phyloP scores from a whole-genome alignment of 1,284 basidiomycete genomes.

The Rhizoctonia solani region DNA sequence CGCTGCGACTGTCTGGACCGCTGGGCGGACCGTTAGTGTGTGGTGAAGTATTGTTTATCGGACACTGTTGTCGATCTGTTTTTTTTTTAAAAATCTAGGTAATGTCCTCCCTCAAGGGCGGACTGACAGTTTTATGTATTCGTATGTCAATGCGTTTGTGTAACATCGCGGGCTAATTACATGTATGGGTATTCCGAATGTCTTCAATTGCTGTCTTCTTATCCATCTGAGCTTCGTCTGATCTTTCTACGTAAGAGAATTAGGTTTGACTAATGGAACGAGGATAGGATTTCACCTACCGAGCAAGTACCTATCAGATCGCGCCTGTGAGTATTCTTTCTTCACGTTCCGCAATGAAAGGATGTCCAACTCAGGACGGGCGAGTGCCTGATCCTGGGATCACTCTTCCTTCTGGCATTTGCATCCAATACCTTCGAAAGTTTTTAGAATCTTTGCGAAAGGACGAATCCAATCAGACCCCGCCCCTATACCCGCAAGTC shows the following conservation, averaged over 20 bases:
- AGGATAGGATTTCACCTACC: not conserved
- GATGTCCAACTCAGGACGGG: not conserved
- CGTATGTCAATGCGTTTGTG: slow-evolving; percentile 11
- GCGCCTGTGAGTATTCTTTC: not conserved
- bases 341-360: not conserved
- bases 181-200: slow-evolving; percentile 17
- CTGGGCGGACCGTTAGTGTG: slow-evolving; percentile 15
- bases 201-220: not conserved
- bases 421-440: not conserved
- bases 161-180: slow-evolving; percentile 19
- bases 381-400: not conserved
- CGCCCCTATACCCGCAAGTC: not conserved
- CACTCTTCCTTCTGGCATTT: not conserved
- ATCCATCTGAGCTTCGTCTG: slow-evolving; percentile 7
- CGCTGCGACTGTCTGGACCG: slow-evolving; percentile 25
- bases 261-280: not conserved
- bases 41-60: slow-evolving; percentile 8
- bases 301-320: not conserved
- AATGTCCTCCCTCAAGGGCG: not conserved
- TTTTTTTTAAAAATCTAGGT: slow-evolving; percentile 21
- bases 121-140: slow-evolving; percentile 13
- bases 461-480: not conserved
- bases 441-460: not conserved
- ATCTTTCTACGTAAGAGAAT: slow-evolving; percentile 27
- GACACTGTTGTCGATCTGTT: slow-evolving; percentile 7